These are phyloP conservation scores for Ceratobasidium papillatum DNA, from an alignment of 1,284 basidiomycete genomes.

Conservation along the genomic window DNA sequence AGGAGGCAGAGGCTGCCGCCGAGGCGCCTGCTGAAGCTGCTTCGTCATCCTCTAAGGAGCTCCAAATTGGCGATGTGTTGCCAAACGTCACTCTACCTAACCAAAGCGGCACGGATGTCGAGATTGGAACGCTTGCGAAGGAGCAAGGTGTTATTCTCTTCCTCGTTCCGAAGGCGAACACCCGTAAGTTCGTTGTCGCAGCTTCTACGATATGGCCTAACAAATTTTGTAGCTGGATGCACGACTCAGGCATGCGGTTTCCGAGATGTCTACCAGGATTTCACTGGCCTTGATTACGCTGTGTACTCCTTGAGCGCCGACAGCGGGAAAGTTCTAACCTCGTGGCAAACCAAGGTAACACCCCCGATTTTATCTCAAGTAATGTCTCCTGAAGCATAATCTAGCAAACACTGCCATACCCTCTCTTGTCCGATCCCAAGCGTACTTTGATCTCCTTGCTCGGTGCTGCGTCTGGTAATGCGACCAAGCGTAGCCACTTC, in stretches of 20 bases:
- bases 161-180: conserved; percentile 85
- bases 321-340: conserved; percentile 75
- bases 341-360: conserved; percentile 83
- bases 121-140: conserved; percentile 64
- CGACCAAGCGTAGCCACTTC: conserved; percentile 89
- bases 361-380: neutral
- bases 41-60: conserved; percentile 46
- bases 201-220: conserved; percentile 11
- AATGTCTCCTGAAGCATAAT: neutral
- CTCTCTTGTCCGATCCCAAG: conserved; percentile 87
- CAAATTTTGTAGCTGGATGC: conserved; percentile 71
- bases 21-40: conserved; percentile 47
- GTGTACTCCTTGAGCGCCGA: conserved; percentile 91
- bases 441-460: conserved; percentile 79
- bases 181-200: conserved; percentile 61
- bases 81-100: conserved; percentile 80
- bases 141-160: conserved; percentile 85
- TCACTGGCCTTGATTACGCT: conserved; percentile 71
- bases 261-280: conserved; percentile 82
- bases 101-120: conserved; percentile 76
- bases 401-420: conserved; percentile 84
- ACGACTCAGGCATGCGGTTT: conserved; percentile 90
- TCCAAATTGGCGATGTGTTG: conserved; percentile 80
- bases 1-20: conserved; percentile 51
- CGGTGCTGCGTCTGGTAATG: conserved; percentile 76